Percentiles rank a stretch among this genome's conserved stretches.
phyloP scores from a whole-genome alignment of 1,284 basidiomycete species.

The Fereydounia khargensis region DNA sequence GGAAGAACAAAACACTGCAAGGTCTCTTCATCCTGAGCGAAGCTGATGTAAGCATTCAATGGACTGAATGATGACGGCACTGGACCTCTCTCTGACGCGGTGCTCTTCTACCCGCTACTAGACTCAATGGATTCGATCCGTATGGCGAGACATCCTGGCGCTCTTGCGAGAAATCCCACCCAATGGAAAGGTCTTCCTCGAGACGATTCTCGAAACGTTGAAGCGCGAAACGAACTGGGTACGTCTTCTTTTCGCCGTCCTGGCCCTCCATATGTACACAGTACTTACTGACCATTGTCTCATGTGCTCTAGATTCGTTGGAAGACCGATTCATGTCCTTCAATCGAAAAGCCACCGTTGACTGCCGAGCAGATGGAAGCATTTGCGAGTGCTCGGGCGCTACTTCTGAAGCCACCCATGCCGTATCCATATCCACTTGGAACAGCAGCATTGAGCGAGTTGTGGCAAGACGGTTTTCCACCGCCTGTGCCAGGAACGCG shows the following conservation, averaged over 20 bases:
- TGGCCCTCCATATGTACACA: no score
- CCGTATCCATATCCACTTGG: constrained; percentile 40
- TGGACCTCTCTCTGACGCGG: no score
- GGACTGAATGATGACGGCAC: no score
- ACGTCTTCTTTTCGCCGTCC: no score
- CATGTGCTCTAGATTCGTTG: no score
- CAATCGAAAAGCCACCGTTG: constrained; percentile 43
- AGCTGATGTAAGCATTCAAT: no score
- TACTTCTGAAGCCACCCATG: constrained; percentile 13
- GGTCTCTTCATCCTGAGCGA: constrained; percentile 31
- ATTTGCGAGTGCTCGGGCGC: constrained; percentile 18
- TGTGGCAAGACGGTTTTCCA: constrained; percentile 51
- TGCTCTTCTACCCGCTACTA: no score
- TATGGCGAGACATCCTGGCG: constrained; percentile 43
- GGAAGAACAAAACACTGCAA: constrained; percentile 48
- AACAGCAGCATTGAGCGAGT: constrained; percentile 45
- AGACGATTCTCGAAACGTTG: constrained; percentile 37
- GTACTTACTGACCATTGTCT: no score
- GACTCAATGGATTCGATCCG: constrained; percentile 45
- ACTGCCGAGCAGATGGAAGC: constrained; percentile 21
- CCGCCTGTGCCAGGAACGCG: constrained; percentile 24
- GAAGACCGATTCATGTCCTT: constrained; percentile 49
- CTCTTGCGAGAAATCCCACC: constrained; percentile 42
- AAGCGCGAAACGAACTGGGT: constrained; percentile 45
- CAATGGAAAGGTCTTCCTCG: constrained; percentile 38